Evolutionary conservation across 345 rosid genomes (phyloP).

Genomic region (Arabidopsis suecica): DNA sequence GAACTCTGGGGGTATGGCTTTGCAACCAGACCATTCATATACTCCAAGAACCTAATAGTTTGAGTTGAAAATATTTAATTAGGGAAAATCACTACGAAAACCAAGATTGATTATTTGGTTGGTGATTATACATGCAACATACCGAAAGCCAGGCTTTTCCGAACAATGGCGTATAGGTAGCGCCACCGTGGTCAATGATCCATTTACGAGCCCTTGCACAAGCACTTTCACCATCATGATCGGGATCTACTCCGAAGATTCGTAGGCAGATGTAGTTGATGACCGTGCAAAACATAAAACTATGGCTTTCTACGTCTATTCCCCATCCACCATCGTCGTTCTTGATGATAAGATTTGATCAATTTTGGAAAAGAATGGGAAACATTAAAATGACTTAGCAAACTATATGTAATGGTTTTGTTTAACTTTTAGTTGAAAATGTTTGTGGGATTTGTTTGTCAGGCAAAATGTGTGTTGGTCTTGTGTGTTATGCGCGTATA

Average conservation of each 20-base stretch:
- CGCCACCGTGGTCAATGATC: slow-evolving; percentile 73
- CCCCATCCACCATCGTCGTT: slow-evolving; percentile 92
- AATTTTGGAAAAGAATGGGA: background rate
- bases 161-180: slow-evolving; percentile 62
- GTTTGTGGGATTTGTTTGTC: too few species aligned
- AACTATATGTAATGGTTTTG: too few species aligned
- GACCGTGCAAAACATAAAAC: slow-evolving; percentile 74
- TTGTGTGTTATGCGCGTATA: too few species aligned
- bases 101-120: background rate
- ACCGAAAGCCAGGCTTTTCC: slow-evolving; percentile 58
- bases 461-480: too few species aligned
- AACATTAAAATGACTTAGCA: too few species aligned
- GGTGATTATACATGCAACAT: background rate
- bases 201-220: slow-evolving; percentile 59
- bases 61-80: background rate
- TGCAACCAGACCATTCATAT: slow-evolving; percentile 33
- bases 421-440: too few species aligned
- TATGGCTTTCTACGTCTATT: slow-evolving; percentile 73
- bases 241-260: slow-evolving; percentile 69
- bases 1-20: slow-evolving; percentile 29
- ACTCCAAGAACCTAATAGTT: slow-evolving; percentile 23
- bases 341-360: slow-evolving; percentile 41
- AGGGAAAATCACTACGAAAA: too few species aligned
- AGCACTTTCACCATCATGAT: slow-evolving; percentile 45
- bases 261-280: slow-evolving; percentile 63